Conservation (phyloP, 2,329 filamentous ascomycete species). For the Alternaria angustiovoidea region DNA sequence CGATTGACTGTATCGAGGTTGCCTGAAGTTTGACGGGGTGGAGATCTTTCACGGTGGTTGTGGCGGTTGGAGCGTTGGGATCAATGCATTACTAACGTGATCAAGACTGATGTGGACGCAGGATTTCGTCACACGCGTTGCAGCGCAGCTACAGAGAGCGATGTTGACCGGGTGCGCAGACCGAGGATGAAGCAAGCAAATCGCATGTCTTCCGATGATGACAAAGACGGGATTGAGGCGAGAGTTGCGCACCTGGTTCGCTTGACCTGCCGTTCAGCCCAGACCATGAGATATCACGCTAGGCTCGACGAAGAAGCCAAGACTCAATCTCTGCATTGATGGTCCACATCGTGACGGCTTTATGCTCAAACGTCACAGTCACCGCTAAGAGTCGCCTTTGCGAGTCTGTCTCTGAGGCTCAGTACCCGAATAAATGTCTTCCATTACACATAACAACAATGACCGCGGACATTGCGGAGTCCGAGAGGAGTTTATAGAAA, state of each 20-base stretch:
- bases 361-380: slow-evolving; percentile 29
- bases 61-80: slow-evolving; percentile 20
- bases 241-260: slow-evolving; percentile 14
- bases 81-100: slow-evolving; percentile 23
- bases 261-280: slow-evolving; percentile 6
- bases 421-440: slow-evolving; percentile 28
- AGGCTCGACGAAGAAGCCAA: slow-evolving; percentile 34
- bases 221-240: slow-evolving; percentile 6
- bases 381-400: slow-evolving; percentile 14
- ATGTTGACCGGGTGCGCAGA: slow-evolving; percentile 19
- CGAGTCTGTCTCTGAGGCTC: slow-evolving; percentile 8
- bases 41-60: slow-evolving; percentile 22
- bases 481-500: slow-evolving; percentile 24
- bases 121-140: slow-evolving; percentile 20
- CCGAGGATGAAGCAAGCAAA: slow-evolving; percentile 19
- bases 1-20: slow-evolving; percentile 31
- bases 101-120: slow-evolving; percentile 13
- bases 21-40: slow-evolving; percentile 6
- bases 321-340: slow-evolving; percentile 30
- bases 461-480: slow-evolving; percentile 22
- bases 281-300: background rate
- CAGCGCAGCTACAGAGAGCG: slow-evolving; percentile 20
- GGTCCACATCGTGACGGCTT: slow-evolving; percentile 26
- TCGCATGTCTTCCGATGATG: slow-evolving; percentile 16
- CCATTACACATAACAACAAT: slow-evolving; percentile 6